A percentile compares a stretch with the other conserved stretches of the same genome.
These are phyloP conservation scores for Chlamydomonas asymmetrica DNA, from an alignment of 139 green algal species.

Conservation along the genomic window DNA sequence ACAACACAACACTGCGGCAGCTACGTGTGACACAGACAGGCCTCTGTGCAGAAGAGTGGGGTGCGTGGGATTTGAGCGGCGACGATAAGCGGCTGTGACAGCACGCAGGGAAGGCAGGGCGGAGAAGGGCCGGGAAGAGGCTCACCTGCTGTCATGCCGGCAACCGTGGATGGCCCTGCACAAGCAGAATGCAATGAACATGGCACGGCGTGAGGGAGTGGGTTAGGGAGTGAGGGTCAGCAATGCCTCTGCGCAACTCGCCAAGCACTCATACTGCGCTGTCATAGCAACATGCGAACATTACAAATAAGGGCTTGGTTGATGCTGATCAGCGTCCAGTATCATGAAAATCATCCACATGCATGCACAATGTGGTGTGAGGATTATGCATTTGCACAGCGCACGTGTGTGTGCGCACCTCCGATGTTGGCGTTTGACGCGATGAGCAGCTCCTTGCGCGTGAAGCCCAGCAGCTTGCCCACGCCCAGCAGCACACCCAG, in stretches of 20 bases:
- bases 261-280: too few species aligned
- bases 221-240: neutral
- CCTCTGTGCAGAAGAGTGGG: too few species aligned
- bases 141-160: slow-evolving; percentile 90
- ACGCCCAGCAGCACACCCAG: slow-evolving; percentile 61
- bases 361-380: neutral
- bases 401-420: too few species aligned
- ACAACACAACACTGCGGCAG: too few species aligned
- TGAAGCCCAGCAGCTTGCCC: slow-evolving; percentile 65
- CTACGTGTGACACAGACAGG: too few species aligned
- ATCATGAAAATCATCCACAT: neutral
- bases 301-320: neutral
- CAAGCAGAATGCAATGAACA: neutral
- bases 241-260: too few species aligned
- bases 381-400: neutral
- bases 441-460: slow-evolving; percentile 69
- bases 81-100: too few species aligned
- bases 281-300: too few species aligned
- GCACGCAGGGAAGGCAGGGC: too few species aligned
- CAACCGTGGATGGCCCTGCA: slow-evolving; percentile 82
- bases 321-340: neutral
- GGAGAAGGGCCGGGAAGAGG: too few species aligned
- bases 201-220: neutral
- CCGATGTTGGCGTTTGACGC: slow-evolving; percentile 92
- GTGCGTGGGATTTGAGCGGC: too few species aligned